Conservation (phyloP, 2,329 filamentous ascomycete species). For the Tympanopsis confertula region DNA sequence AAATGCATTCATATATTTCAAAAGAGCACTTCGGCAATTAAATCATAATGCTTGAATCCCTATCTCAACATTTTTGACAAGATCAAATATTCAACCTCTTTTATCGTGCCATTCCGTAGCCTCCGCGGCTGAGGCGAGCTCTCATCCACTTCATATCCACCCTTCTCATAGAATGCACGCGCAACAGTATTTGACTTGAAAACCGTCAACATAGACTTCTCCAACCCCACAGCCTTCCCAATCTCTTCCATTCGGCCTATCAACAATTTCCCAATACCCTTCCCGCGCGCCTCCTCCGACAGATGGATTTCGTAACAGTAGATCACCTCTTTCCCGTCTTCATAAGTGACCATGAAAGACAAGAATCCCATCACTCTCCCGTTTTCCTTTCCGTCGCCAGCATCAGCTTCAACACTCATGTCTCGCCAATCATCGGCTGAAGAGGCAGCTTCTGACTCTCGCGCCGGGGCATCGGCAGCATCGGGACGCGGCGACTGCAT, state of each 20-base stretch:
- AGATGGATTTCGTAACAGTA: conserved; percentile 56
- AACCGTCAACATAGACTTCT: conserved; percentile 49
- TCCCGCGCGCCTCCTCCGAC: conserved; percentile 23
- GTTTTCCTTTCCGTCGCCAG: background rate
- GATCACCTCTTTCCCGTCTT: conserved; percentile 40
- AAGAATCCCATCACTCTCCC: conserved; percentile 25
- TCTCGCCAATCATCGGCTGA: background rate
- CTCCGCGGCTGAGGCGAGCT: conserved; percentile 34
- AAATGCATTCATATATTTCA: conserved; percentile 1
- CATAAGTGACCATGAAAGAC: conserved; percentile 44
- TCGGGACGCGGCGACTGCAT: too few species aligned
- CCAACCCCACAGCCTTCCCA: conserved; percentile 29
- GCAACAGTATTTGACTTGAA: conserved; percentile 38
- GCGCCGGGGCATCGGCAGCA: too few species aligned
- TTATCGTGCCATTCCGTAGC: conserved; percentile 33
- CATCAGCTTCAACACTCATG: too few species aligned
- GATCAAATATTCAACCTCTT: conserved; percentile 37
- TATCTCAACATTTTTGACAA: conserved; percentile 29
- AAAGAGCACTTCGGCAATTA: too few species aligned
- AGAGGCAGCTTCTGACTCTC: background rate
- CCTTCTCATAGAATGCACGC: conserved; percentile 30
- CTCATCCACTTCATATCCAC: conserved; percentile 38
- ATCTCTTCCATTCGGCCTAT: conserved; percentile 33
- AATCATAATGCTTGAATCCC: too few species aligned
- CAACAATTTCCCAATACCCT: conserved; percentile 36